Evolutionary conservation across 441 rosid species (phyloP).

Genomic region (Pelargonium myrrhifolium): DNA sequence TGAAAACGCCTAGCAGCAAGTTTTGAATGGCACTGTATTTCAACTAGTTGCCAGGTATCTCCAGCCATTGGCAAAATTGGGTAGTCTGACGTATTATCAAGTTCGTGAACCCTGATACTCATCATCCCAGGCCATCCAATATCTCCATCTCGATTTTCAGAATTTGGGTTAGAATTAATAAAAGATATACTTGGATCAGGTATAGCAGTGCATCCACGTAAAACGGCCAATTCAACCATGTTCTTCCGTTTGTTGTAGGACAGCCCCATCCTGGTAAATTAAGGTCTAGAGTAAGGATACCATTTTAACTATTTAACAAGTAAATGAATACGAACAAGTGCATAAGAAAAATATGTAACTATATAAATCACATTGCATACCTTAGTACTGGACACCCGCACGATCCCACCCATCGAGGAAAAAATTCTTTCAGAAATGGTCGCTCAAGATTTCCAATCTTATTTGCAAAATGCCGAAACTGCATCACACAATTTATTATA

Average conservation of each 20-base stretch:
- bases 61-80: conserved; percentile 94
- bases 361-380: conserved; percentile 27
- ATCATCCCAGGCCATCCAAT: conserved; percentile 97
- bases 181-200: conserved; percentile 52
- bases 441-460: conserved; percentile 97
- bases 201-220: conserved; percentile 73
- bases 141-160: conserved; percentile 82
- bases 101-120: conserved; percentile 92
- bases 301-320: conserved; percentile 8
- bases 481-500: conserved; percentile 30
- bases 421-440: conserved; percentile 90
- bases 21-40: conserved; percentile 93
- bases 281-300: conserved; percentile 11
- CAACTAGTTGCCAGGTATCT: conserved; percentile 90
- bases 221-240: conserved; percentile 81
- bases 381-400: conserved; percentile 89
- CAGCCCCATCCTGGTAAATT: conserved; percentile 74
- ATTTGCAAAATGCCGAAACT: conserved; percentile 93
- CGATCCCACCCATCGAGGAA: conserved; percentile 86
- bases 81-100: conserved; percentile 95
- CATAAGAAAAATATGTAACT: conserved; percentile 8
- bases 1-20: conserved; percentile 88
- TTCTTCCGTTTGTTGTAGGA: conserved; percentile 95
- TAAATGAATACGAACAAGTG: conserved; percentile 1
- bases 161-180: conserved; percentile 50